A percentile compares a stretch with the other conserved stretches of the same genome.
These are phyloP conservation scores for Annulohypoxylon moriforme DNA, from an alignment of 495 filamentous ascomycete genomes.

Conservation along the genomic window DNA sequence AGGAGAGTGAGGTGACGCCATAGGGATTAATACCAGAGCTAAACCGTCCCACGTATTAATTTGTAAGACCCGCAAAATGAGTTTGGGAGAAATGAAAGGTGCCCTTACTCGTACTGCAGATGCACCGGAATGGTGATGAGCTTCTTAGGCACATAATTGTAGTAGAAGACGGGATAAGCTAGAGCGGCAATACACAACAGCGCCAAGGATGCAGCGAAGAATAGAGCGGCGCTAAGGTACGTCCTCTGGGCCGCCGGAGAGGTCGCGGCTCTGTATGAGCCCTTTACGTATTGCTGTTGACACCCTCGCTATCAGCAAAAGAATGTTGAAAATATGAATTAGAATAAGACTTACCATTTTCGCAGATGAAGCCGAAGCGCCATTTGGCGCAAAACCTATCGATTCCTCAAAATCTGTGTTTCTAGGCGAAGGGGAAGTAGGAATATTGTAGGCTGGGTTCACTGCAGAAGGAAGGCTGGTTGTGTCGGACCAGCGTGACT, in stretches of 20 bases:
- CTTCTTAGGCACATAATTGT: constrained; percentile 80
- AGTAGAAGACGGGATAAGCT: constrained; percentile 83
- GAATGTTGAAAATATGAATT: not conserved
- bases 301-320: not conserved
- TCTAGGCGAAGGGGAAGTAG: not conserved
- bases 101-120: constrained; percentile 79
- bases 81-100: not conserved
- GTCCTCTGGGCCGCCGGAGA: constrained; percentile 75
- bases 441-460: constrained; percentile 9
- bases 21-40: constrained; percentile 64
- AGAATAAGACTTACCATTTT: constrained; percentile 34
- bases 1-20: constrained; percentile 59
- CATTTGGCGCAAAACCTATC: constrained; percentile 18
- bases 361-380: constrained; percentile 17
- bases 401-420: not conserved
- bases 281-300: constrained; percentile 41
- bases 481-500: not conserved
- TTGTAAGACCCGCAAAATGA: not conserved
- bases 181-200: constrained; percentile 72
- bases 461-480: constrained; percentile 14
- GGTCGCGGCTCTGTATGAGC: constrained; percentile 64
- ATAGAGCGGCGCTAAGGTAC: constrained; percentile 77
- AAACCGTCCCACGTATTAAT: constrained; percentile 7
- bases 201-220: constrained; percentile 65
- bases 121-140: constrained; percentile 72